Percentiles rank a stretch among this genome's conserved stretches.
Evolutionary conservation across 805 yeast species (phyloP).

Genomic region (Torulaspora franciscae): DNA sequence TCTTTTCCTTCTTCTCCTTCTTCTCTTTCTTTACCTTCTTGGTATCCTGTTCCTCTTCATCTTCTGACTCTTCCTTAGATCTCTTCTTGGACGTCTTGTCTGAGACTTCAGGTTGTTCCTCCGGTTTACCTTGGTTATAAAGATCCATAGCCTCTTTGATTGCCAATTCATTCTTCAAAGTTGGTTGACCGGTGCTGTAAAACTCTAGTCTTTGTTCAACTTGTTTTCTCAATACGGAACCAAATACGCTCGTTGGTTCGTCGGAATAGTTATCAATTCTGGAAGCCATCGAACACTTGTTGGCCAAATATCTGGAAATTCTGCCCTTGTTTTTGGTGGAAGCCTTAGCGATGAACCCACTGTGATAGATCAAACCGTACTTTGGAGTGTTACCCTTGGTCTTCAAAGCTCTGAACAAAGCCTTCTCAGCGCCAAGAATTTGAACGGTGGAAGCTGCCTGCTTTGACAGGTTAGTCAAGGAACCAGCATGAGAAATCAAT

Average conservation of each 20-base stretch:
- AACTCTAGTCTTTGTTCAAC: constrained; percentile 96
- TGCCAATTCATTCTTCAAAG: constrained; percentile 94
- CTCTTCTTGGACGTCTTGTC: constrained; percentile 43
- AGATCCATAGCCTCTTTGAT: constrained; percentile 84
- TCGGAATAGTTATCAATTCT: constrained; percentile 98
- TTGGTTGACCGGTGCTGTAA: constrained; percentile 94
- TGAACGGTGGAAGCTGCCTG: constrained; percentile 99
- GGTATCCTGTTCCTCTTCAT: constrained; percentile 48
- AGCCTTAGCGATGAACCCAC: constrained; percentile 91
- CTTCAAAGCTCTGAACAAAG: constrained; percentile 90
- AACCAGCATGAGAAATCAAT: constrained; percentile 97
- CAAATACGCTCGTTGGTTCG: constrained; percentile 85
- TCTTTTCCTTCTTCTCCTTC: constrained; percentile 45
- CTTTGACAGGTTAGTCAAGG: constrained; percentile 90
- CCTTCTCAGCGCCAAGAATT: constrained; percentile 96
- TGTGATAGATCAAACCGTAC: constrained; percentile 92
- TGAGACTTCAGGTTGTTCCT: constrained; percentile 34
- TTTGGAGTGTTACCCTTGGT: constrained; percentile 96
- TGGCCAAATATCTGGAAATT: constrained; percentile 96
- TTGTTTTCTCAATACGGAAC: constrained; percentile 87
- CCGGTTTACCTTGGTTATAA: constrained; percentile 46
- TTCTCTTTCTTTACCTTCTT: constrained; percentile 48
- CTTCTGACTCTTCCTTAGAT: constrained; percentile 46
- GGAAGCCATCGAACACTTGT: constrained; percentile 98
- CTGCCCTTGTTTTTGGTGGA: constrained; percentile 97